Base-by-base conservation (phyloP, 495 filamentous ascomycete genomes). In the Tuber aestivum region DNA sequence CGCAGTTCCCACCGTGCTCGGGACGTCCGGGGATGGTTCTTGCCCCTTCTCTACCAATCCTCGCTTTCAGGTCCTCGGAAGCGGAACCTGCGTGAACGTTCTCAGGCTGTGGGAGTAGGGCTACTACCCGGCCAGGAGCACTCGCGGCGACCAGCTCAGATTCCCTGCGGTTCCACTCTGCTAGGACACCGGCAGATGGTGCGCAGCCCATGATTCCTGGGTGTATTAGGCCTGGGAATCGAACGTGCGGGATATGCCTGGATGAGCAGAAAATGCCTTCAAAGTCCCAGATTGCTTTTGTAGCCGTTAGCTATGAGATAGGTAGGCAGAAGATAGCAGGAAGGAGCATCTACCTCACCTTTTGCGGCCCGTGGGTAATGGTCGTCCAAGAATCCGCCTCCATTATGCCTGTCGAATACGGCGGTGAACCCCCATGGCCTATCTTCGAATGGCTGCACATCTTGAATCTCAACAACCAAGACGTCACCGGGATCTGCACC, bases 131-230 rank as follows among this genome's bases (percentile, higher is more conserved):
- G 76, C 90, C 88, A 74, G 87, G 83, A n/a, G 44, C 89, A 83
- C 84, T 89, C 85, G 77, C 88, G 88, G 23, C 91, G 87, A 12
- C 89, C 86, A 81, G 97, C 91, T 42, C 95, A 89, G 74, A 86
- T 88, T 82, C 97, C 94, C 95, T 93, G 94, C 70, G 89, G 89
- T 12, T 84, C 86, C 56, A 90, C 76, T 90, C 87, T 35, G 89
- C 89, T 9, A 93, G 87, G 7, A 92, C 84, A 72, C 90, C 87
- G 9, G 87, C 83, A 0, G 92, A 94, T 2, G 94, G 95, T 0
- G 95, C 95, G 80, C 94, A 97, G 6, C 95, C 95, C 27, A 98
- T 86, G 74, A 98, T 97, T 3, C 95, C 95, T 0, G 95, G 94
- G 82, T 98, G 95, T 82, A 98, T 97, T 48, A 97, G 85, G n/a